Percentiles rank a stretch among this genome's conserved stretches.
phyloP scores from a whole-genome alignment of 257 asterid species.

The Echium plantagineum region DNA sequence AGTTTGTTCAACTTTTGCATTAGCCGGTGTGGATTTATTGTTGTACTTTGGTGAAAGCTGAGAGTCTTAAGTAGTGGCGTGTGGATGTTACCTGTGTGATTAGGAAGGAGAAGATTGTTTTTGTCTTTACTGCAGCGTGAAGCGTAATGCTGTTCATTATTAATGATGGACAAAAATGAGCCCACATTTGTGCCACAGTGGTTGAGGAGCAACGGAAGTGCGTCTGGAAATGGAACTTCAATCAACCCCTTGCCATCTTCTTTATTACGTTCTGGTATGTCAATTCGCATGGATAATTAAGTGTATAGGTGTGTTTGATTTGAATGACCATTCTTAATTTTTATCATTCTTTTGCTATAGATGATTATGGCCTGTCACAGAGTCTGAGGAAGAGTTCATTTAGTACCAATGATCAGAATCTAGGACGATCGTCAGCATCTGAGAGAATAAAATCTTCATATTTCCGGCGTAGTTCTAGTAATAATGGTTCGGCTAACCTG shows the following conservation, averaged over 20 bases:
- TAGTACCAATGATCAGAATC: conserved; percentile 39
- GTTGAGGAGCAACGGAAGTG: conserved; percentile 62
- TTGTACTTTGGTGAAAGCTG: too few relatives aligned
- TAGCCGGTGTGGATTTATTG: too few relatives aligned
- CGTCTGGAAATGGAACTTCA: conserved; percentile 28
- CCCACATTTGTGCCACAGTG: conserved; percentile 82
- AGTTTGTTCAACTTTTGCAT: neutral
- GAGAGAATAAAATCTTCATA: conserved; percentile 45
- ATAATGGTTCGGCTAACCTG: conserved; percentile 42
- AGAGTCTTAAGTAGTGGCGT: neutral
- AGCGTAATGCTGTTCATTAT: conserved; percentile 36
- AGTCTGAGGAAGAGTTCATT: conserved; percentile 43
- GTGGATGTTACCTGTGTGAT: neutral
- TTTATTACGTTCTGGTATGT: conserved; percentile 37
- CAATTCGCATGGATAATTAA: neutral
- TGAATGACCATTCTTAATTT: neutral
- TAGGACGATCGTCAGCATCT: conserved; percentile 43
- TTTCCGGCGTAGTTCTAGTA: conserved; percentile 50
- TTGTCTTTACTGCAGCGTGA: conserved; percentile 12
- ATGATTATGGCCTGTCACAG: conserved; percentile 44
- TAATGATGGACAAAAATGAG: conserved; percentile 74
- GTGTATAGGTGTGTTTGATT: neutral
- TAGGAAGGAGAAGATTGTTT: conserved; percentile 10
- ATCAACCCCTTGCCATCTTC: conserved; percentile 9
- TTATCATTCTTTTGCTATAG: conserved; percentile 27